Base-by-base conservation (phyloP, 140 eudicot genomes). In the Erigeron philadelphicus region DNA sequence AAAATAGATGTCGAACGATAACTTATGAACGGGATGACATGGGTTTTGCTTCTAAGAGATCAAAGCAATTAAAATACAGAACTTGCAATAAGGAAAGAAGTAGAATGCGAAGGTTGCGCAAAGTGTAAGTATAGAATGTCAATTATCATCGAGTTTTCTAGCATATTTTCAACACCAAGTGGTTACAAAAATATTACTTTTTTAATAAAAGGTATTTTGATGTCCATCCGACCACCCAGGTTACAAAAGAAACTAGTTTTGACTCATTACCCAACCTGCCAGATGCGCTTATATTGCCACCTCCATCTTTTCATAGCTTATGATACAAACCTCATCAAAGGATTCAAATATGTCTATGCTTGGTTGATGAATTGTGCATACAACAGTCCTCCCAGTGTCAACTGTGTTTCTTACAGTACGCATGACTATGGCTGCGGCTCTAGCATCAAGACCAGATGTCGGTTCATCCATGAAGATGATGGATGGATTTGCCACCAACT, bases 391-490 rank as follows among this genome's bases (percentile, higher is more conserved):
- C 48, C 95, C 95, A 3, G 90, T 84, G 71, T 82, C 85, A 47
- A 87, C 90, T 6, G 85, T 81, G 66, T 87, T 87, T 71, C 89
- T 81, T 45, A 87, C 87, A 2, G 86, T 77, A 42, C 87, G 95
- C 95, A 87, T 84, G 31, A 87, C 95, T 72, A 84, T 84, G 61
- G 95, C 88, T 38, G 90, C 95, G 49, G 95, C 85, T 84, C 95
- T 78, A 8, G 95, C 95, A 82, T 84, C 90, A 67, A 87, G 90
- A 10, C 95, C 95, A 11, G 95, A 84, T n/a, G 95, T 87, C 6
- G 95, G 95, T 74, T 87, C 95, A 67, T 87, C 95, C 88, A 87
- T 72, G 64, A 87, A 84, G 10, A 87, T 87, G 47, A 87, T 87
- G 45, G 88, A 87, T 6, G 95, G 95, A 56, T 87, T 87, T 8